Percentiles rank a stretch among this genome's conserved stretches.
Conservation (phyloP, 345 rosid species). For the Physaria fendleri region DNA sequence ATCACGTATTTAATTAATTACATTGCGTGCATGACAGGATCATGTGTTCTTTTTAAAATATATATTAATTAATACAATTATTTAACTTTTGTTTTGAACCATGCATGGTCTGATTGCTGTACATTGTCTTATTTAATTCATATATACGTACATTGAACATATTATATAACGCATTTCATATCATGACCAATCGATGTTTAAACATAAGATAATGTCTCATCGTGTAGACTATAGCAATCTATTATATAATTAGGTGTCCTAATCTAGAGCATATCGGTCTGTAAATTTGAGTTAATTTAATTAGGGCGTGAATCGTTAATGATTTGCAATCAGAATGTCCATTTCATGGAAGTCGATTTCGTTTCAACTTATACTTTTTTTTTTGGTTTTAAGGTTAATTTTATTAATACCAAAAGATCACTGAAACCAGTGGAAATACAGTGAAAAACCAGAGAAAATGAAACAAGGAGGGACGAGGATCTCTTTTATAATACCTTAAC, state of each 20-base stretch:
- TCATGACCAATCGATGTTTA: conserved; percentile 9
- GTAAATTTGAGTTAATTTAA: conserved; percentile 15
- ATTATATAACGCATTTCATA: background rate
- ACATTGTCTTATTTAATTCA: background rate
- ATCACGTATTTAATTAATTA: background rate
- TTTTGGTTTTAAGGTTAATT: too few relatives aligned
- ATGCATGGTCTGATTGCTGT: conserved; percentile 5
- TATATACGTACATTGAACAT: background rate
- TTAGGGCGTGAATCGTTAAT: background rate
- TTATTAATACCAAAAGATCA: too few relatives aligned
- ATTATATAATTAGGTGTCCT: conserved; percentile 11
- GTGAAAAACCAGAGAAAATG: too few relatives aligned
- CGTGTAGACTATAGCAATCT: conserved; percentile 10
- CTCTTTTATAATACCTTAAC: too few relatives aligned
- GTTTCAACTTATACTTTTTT: background rate
- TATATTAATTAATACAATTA: background rate
- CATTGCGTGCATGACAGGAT: conserved; percentile 13
- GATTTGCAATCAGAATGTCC: conserved; percentile 1
- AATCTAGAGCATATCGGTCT: background rate
- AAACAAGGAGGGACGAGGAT: too few relatives aligned
- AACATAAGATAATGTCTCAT: background rate
- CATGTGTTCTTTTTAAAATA: background rate
- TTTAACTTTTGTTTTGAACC: background rate
- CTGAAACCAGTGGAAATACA: too few relatives aligned
- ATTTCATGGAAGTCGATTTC: conserved; percentile 10